Evolutionary conservation across 169 alveolate genomes (phyloP), one percentile per base, ranked within the genome.

Genomic region (Eimeria falciformis): DNA sequence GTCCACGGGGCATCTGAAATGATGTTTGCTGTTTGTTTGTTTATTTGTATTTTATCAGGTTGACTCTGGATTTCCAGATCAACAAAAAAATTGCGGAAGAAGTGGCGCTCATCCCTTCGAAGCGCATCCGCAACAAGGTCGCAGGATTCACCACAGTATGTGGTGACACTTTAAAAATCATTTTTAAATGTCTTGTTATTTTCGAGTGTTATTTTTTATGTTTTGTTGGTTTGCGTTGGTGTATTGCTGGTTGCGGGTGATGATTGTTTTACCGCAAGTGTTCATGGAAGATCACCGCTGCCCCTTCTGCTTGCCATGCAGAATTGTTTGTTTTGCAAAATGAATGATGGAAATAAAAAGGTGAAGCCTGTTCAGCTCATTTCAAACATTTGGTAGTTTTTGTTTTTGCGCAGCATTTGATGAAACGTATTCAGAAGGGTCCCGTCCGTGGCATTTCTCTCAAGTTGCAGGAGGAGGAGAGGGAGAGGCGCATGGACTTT

Each of bases 361-460:
- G 4, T 2, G 2, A 58, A 58, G 71, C 0, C 0, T 1, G 71
- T 2, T 23, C 27, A 23, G 27, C 71, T 0, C 25, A 25, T 2
- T 58, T 58, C 0, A 23, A 25, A 25, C 2, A 58, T 2, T 2
- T 58, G 25, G 53, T 45, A 3, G 11, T 77, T 45, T 23, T 21
- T 23, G 55, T 21, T 21, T 45, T n/a, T 23, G 55, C 62, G 14
- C 93, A 93, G 92, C 98, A 96, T 87, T 82, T 96, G 93, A 96
- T 96, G 97, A 96, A 96, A 95, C 96, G 98, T 88, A 98, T 99
- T 90, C 99, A 98, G 95, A 98, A 98, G 97, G 99, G 99, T 21
- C 99, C 99, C 14, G 99, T 99, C 55, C 98, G 99, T 88, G 99
- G 99, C 78, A 99, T 99, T 95, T 99, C 99, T 23, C 97, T 99